Base-by-base conservation (phyloP, 73 alveolate species). In the Uronychia setigera region DNA sequence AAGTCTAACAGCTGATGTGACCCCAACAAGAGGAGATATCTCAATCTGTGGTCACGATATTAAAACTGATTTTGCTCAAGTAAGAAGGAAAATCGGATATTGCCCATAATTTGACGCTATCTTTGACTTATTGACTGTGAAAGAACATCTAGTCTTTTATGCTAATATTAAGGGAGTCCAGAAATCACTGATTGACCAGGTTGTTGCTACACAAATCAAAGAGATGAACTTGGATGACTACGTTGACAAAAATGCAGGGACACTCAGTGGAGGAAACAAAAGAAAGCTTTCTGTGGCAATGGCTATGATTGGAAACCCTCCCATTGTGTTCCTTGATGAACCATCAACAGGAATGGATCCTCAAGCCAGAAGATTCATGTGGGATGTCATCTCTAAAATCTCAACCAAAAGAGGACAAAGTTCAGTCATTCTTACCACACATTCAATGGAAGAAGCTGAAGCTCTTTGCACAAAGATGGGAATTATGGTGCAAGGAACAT, bases 401-500 rank as follows among this genome's bases (percentile, higher is more conserved):
- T 92, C 96, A 26, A 88, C 95, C 0, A 76, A 78, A 87, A 93
- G 90, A 85, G 82, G 74, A 80, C 74, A 88, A 5, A 84, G 96
- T 28, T 84, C 99, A 5, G 97, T 97, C 74, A 96, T 97, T 26
- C 89, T 97, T 84, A 97, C 99, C 0, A 97, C 99, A 29, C 99
- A 97, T 83, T 97, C 99, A 0, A 97, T 97, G 99, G 99, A 97
- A 84, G 99, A 97, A 94, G 99, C 99, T 34, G 99, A 97, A 85
- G 98, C 99, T 19, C 88, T 94, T 26, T 93, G 94, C 74, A 93
- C 92, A 60, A 93, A 93, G 83, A 86, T 93, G 67, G 97, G 95
- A 26, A 93, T 93, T 58, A 81, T 75, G 82, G 82, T 76, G 84
- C 27, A 29, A 32, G 90, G 90, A 0, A 35, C 67, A 31, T 83